Evolutionary conservation across 1,284 basidiomycete genomes (phyloP).

Genomic region (Rhizopogon hawkerae): DNA sequence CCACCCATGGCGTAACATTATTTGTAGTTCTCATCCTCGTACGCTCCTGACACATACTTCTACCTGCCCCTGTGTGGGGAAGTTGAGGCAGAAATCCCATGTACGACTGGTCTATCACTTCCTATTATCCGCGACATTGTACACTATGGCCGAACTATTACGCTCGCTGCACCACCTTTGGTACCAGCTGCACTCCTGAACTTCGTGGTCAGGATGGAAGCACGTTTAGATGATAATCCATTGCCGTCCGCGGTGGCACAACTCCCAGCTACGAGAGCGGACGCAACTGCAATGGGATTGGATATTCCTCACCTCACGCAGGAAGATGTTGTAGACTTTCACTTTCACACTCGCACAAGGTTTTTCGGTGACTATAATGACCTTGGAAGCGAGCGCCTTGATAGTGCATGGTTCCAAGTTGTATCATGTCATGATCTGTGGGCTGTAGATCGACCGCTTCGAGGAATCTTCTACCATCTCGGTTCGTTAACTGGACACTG

Average conservation of each 20-base stretch:
- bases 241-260: constrained; percentile 17
- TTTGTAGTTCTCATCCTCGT: constrained; percentile 34
- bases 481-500: constrained; percentile 36
- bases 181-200: constrained; percentile 32
- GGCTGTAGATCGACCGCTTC: constrained; percentile 26
- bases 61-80: constrained; percentile 29
- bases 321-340: constrained; percentile 33
- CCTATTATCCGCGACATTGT: constrained; percentile 27
- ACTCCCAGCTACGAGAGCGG: constrained; percentile 29
- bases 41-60: constrained; percentile 33
- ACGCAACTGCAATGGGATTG: constrained; percentile 22
- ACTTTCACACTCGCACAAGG: constrained; percentile 29
- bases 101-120: constrained; percentile 23
- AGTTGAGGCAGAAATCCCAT: constrained; percentile 13
- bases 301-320: constrained; percentile 26
- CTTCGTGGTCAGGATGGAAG: constrained; percentile 31
- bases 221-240: constrained; percentile 22
- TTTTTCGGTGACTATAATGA: constrained; percentile 17
- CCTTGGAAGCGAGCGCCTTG: constrained; percentile 24
- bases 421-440: constrained; percentile 33
- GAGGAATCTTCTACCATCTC: constrained; percentile 32
- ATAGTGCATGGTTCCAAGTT: constrained; percentile 38
- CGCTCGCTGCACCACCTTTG: constrained; percentile 32
- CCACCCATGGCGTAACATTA: constrained; percentile 4
- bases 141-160: constrained; percentile 34